These are phyloP conservation scores for Cutaneotrichosporon cutaneum DNA, from an alignment of 1,284 basidiomycete species.

Conservation along the genomic window DNA sequence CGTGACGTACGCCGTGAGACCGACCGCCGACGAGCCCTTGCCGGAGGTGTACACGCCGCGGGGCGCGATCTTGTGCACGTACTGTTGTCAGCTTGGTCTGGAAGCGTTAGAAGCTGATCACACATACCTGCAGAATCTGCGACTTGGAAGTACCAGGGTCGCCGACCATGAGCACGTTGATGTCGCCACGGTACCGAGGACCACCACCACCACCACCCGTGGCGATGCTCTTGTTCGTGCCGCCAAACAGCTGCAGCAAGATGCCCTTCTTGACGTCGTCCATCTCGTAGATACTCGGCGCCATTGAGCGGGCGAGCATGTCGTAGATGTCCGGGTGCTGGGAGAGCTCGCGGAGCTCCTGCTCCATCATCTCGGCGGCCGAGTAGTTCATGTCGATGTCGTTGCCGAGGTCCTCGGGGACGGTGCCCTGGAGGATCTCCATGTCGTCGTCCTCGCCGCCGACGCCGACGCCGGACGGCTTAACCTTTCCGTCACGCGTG, in stretches of 20 bases:
- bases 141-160: slow-evolving; percentile 98
- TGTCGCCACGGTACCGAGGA: slow-evolving; percentile 93
- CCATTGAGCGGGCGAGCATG: slow-evolving; percentile 76
- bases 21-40: slow-evolving; percentile 96
- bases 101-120: background rate
- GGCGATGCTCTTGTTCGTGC: slow-evolving; percentile 93
- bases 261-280: slow-evolving; percentile 99
- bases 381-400: slow-evolving; percentile 52
- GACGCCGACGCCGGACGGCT: slow-evolving; percentile 71
- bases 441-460: slow-evolving; percentile 75
- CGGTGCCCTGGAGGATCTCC: slow-evolving; percentile 52
- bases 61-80: slow-evolving; percentile 98
- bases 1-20: slow-evolving; percentile 96
- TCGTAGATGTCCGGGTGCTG: slow-evolving; percentile 79
- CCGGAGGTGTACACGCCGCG: slow-evolving; percentile 95
- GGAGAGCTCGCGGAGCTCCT: slow-evolving; percentile 55
- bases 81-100: slow-evolving; percentile 57
- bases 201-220: slow-evolving; percentile 92
- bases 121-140: slow-evolving; percentile 80
- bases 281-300: slow-evolving; percentile 96
- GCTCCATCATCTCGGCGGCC: slow-evolving; percentile 56
- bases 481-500: slow-evolving; percentile 62
- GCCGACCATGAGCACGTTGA: slow-evolving; percentile 94
- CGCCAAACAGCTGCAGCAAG: slow-evolving; percentile 90
- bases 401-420: slow-evolving; percentile 40